Conservation (phyloP, 2,329 filamentous ascomycete genomes). For the Lasiodiplodia theobromae region DNA sequence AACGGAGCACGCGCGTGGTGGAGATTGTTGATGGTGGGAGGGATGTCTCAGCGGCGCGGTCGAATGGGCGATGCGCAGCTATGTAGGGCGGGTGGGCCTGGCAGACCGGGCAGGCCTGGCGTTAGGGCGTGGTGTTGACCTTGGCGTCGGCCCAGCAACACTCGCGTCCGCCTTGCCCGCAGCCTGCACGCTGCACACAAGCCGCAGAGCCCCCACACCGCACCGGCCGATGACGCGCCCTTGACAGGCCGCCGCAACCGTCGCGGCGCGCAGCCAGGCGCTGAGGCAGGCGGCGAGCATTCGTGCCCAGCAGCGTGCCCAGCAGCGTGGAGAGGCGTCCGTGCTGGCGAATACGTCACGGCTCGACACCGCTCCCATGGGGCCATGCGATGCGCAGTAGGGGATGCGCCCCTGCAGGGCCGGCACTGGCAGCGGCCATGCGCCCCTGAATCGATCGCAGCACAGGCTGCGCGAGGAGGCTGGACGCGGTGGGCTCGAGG, state of each 20-base stretch:
- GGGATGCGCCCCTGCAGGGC: conserved; percentile 4
- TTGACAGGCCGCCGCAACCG: neutral
- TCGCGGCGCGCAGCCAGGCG: neutral
- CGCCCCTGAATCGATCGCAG: conserved; percentile 12
- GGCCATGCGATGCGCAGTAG: neutral
- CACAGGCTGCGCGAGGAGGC: neutral
- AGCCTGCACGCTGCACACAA: neutral
- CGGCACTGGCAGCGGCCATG: neutral
- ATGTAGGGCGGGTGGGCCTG: conserved; percentile 25
- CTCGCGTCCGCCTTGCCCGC: conserved; percentile 23
- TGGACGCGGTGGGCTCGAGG: neutral
- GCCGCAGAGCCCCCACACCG: conserved; percentile 11
- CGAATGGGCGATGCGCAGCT: conserved; percentile 26
- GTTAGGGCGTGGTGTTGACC: conserved; percentile 22
- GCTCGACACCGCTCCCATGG: conserved; percentile 19
- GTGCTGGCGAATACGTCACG: conserved; percentile 25
- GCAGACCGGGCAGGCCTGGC: conserved; percentile 8
- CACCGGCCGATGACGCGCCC: conserved; percentile 19
- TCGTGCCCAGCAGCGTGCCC: conserved; percentile 13
- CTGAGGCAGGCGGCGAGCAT: neutral
- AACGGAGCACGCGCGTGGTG: conserved; percentile 28
- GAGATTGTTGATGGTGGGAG: conserved; percentile 29
- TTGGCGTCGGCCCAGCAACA: conserved; percentile 31
- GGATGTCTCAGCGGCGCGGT: conserved; percentile 20
- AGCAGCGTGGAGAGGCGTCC: conserved; percentile 2